Percentiles rank a stretch among this genome's conserved stretches.
phyloP scores from a whole-genome alignment of 345 rosid species.

The Populus nigra region DNA sequence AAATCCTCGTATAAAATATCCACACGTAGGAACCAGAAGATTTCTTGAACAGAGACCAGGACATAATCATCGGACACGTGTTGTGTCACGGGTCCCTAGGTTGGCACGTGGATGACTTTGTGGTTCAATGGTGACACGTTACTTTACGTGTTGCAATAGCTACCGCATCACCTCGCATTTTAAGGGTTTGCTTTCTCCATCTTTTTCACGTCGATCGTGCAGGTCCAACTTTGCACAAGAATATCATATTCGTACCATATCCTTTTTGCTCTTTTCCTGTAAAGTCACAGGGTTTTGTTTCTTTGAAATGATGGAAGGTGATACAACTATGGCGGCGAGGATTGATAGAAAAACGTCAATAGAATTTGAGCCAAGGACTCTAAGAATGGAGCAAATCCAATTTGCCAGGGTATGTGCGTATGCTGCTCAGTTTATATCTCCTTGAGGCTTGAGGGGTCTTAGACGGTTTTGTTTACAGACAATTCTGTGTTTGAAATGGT shows the following conservation, averaged over 20 bases:
- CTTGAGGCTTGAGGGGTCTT: background rate
- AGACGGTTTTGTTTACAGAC: background rate
- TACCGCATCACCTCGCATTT: background rate
- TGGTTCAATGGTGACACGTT: slow-evolving; percentile 2
- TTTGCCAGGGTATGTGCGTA: slow-evolving; percentile 39
- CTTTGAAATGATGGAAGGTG: slow-evolving; percentile 1
- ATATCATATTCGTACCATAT: background rate
- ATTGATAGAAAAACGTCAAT: slow-evolving; percentile 40
- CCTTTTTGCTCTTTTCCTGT: background rate
- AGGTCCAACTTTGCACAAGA: background rate
- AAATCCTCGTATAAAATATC: background rate
- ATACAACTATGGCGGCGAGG: background rate
- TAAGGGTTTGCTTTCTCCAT: background rate
- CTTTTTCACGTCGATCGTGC: background rate
- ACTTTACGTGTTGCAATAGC: background rate
- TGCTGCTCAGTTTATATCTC: background rate
- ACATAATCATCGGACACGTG: background rate
- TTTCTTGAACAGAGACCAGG: background rate
- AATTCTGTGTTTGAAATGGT: background rate
- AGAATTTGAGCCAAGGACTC: slow-evolving; percentile 52
- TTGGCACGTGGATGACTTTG: background rate
- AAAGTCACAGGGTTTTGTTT: background rate
- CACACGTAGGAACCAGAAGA: background rate
- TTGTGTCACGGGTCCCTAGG: background rate
- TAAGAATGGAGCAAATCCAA: slow-evolving; percentile 36